Conservation (phyloP, 257 asterid species). For the Nicotiana attenuata region DNA sequence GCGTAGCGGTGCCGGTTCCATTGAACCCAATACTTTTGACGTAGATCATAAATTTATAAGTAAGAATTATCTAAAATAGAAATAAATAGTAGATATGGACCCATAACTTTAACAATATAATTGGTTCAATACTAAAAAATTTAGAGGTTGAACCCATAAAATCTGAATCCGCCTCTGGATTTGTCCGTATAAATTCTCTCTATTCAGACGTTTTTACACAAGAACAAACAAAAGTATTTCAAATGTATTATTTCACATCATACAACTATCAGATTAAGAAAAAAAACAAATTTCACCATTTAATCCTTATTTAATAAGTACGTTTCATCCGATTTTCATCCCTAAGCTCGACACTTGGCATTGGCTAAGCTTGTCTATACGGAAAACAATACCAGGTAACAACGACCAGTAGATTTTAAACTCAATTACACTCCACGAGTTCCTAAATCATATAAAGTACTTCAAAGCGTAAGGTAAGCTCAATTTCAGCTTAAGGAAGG, state of each 20-base stretch:
- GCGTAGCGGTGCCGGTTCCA: no score
- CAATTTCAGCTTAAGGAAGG: not conserved
- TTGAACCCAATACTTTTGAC: no score
- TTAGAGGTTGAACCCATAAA: no score
- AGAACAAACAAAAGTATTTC: not conserved
- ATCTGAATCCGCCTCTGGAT: no score
- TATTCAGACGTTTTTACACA: no score
- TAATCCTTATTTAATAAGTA: not conserved
- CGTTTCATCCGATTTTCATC: not conserved
- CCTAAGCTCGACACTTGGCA: not conserved
- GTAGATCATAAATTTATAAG: no score
- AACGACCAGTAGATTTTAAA: not conserved
- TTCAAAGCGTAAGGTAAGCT: not conserved
- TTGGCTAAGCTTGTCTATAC: not conserved
- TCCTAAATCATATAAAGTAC: not conserved
- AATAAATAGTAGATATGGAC: no score
- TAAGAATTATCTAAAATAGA: no score
- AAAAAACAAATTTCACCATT: not conserved
- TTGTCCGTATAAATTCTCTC: not conserved
- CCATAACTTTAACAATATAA: no score
- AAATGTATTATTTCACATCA: not conserved
- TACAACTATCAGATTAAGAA: not conserved
- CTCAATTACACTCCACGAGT: not conserved
- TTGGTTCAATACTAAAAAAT: no score
- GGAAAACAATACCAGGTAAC: not conserved